A percentile compares a stretch with the other conserved stretches of the same genome.
phyloP scores from a whole-genome alignment of 164 flowering plant genomes.

The Tetrastigma voinierianum region DNA sequence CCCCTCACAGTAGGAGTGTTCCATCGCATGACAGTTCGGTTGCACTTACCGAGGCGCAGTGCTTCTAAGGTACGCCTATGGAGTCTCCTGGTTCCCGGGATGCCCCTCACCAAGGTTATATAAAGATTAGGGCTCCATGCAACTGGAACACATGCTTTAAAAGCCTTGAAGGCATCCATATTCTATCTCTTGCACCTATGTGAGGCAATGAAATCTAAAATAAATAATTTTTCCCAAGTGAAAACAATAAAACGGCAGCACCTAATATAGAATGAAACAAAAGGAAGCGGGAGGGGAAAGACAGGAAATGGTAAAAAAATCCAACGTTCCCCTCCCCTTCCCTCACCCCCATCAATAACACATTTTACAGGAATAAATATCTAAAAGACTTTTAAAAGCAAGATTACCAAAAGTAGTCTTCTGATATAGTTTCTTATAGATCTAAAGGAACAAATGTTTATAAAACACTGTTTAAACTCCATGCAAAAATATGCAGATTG shows the following conservation, averaged over 20 bases:
- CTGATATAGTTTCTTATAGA: no score
- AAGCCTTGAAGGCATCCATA: slow-evolving; percentile 87
- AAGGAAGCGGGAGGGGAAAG: no score
- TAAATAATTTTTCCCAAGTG: neutral
- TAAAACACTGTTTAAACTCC: no score
- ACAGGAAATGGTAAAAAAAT: no score
- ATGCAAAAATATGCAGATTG: no score
- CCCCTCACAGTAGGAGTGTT: slow-evolving; percentile 93
- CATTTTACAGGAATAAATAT: no score
- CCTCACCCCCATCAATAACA: no score
- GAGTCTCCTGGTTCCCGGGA: slow-evolving; percentile 82
- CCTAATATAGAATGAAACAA: no score
- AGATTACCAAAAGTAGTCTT: no score
- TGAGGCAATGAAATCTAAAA: neutral
- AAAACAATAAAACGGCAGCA: neutral
- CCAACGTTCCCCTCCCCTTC: no score
- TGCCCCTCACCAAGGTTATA: slow-evolving; percentile 82
- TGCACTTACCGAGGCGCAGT: slow-evolving; percentile 70
- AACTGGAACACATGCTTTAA: slow-evolving; percentile 73
- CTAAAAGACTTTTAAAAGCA: no score
- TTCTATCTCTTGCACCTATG: slow-evolving; percentile 13
- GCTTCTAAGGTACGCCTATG: slow-evolving; percentile 88
- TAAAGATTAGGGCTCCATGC: slow-evolving; percentile 79
- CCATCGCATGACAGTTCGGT: slow-evolving; percentile 80
- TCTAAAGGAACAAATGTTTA: no score